Conservation (phyloP, 768 basidiomycete genomes). For the Kwoniella bestiolae region DNA sequence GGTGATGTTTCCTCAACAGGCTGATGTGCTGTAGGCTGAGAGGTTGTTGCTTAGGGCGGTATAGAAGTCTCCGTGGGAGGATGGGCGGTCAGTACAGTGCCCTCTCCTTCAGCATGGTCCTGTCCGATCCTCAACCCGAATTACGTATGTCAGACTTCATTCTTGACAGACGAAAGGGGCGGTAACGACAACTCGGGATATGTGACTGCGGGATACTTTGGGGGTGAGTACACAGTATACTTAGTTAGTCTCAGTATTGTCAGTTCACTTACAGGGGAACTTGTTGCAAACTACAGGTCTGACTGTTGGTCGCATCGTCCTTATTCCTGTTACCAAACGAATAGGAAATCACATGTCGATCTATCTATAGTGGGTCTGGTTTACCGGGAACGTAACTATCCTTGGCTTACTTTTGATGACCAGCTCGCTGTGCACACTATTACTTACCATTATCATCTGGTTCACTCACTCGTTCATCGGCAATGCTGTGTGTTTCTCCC, state of each 20-base stretch:
- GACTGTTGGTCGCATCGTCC: constrained; percentile 63
- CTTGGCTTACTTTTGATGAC: no score
- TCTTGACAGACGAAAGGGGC: constrained; percentile 43
- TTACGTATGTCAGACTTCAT: constrained; percentile 43
- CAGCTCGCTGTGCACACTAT: constrained; percentile 45
- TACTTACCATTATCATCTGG: constrained; percentile 72
- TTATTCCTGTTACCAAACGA: constrained; percentile 63
- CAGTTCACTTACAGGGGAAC: no score
- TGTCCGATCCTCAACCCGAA: no score
- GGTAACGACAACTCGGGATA: constrained; percentile 51
- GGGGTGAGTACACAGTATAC: constrained; percentile 43
- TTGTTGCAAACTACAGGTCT: constrained; percentile 44
- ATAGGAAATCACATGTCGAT: constrained; percentile 57
- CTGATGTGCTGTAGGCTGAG: no score
- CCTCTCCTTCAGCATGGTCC: no score
- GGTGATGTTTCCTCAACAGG: no score
- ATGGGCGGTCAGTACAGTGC: constrained; percentile 53
- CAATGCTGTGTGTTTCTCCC: constrained; percentile 67
- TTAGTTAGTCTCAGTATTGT: no score
- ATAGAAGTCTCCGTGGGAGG: constrained; percentile 58
- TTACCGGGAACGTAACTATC: no score
- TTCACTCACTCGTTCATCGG: constrained; percentile 69
- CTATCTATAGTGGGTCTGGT: constrained; percentile 59
- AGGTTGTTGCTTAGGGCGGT: constrained; percentile 42
- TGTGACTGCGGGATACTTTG: constrained; percentile 57